Evolutionary conservation across 1,139 yeast species (phyloP).

Genomic region (Saccharomycopsis phalli): DNA sequence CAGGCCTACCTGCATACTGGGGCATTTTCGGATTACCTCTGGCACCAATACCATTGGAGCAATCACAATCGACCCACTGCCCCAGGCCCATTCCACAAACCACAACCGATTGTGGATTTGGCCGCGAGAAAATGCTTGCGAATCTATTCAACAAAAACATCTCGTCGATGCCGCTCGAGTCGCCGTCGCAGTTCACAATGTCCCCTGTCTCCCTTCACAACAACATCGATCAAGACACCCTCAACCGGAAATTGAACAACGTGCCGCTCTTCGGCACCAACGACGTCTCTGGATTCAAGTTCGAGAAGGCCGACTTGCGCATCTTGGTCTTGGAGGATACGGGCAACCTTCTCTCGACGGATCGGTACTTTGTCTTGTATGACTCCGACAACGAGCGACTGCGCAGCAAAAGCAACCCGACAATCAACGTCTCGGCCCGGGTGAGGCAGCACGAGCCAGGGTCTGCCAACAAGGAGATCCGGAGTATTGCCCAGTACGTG

Average conservation of each 20-base stretch:
- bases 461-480: slow-evolving; percentile 8
- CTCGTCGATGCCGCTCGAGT: slow-evolving; percentile 13
- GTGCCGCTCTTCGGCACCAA: slow-evolving; percentile 15
- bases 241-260: slow-evolving; percentile 6
- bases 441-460: background rate
- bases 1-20: too few species aligned
- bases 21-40: too few species aligned
- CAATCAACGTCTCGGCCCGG: background rate
- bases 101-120: background rate
- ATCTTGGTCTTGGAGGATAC: slow-evolving; percentile 19
- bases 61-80: too few species aligned
- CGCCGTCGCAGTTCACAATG: slow-evolving; percentile 10
- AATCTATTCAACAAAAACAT: slow-evolving; percentile 14
- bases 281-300: slow-evolving; percentile 5
- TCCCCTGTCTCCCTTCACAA: slow-evolving; percentile 14
- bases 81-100: background rate
- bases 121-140: slow-evolving; percentile 15
- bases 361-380: slow-evolving; percentile 17
- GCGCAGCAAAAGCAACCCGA: background rate
- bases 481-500: slow-evolving; percentile 15
- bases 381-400: slow-evolving; percentile 16
- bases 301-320: slow-evolving; percentile 14
- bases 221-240: slow-evolving; percentile 7
- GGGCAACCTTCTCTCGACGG: slow-evolving; percentile 12
- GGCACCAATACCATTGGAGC: too few species aligned